These are phyloP conservation scores for Dothideomycetes sp. DNA, from an alignment of 2,329 filamentous ascomycete species.

Conservation along the genomic window DNA sequence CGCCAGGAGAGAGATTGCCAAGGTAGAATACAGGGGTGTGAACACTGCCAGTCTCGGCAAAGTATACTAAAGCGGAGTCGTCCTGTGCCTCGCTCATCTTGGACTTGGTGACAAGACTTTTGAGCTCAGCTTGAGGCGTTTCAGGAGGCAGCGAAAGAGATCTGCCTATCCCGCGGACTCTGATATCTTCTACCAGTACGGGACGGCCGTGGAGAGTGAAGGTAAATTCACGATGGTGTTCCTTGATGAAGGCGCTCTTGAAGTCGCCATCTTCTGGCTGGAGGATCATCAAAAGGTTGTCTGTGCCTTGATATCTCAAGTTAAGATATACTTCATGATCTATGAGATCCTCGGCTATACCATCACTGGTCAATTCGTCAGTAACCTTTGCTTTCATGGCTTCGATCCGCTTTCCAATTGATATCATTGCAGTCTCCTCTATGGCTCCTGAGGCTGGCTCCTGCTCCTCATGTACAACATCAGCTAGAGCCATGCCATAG, in stretches of 20 bases:
- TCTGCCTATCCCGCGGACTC: slow-evolving; percentile 18
- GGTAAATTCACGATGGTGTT: slow-evolving; percentile 31
- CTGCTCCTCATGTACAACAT: slow-evolving; percentile 79
- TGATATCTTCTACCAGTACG: slow-evolving; percentile 29
- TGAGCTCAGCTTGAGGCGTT: slow-evolving; percentile 7
- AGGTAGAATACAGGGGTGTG: slow-evolving; percentile 2
- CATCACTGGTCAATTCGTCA: slow-evolving; percentile 30
- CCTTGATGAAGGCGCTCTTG: slow-evolving; percentile 23
- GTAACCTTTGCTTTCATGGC: slow-evolving; percentile 22
- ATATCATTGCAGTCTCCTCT: slow-evolving; percentile 39
- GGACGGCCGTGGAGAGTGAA: slow-evolving; percentile 25
- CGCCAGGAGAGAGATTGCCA: not conserved
- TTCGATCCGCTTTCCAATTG: slow-evolving; percentile 38
- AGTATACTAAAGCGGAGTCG: not conserved
- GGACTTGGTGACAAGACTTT: not conserved
- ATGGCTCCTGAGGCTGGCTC: slow-evolving; percentile 52
- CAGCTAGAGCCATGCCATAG: slow-evolving; percentile 80
- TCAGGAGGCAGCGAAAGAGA: slow-evolving; percentile 10
- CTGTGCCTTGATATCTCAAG: slow-evolving; percentile 40
- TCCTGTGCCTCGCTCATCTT: not conserved
- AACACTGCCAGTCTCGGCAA: slow-evolving; percentile 6
- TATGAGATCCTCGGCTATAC: slow-evolving; percentile 31
- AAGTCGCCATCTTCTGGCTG: slow-evolving; percentile 26
- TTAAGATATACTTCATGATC: slow-evolving; percentile 34
- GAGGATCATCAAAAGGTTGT: slow-evolving; percentile 38